Base-by-base conservation (phyloP, 2,329 filamentous ascomycete species). In the Cyanodermella asteris region DNA sequence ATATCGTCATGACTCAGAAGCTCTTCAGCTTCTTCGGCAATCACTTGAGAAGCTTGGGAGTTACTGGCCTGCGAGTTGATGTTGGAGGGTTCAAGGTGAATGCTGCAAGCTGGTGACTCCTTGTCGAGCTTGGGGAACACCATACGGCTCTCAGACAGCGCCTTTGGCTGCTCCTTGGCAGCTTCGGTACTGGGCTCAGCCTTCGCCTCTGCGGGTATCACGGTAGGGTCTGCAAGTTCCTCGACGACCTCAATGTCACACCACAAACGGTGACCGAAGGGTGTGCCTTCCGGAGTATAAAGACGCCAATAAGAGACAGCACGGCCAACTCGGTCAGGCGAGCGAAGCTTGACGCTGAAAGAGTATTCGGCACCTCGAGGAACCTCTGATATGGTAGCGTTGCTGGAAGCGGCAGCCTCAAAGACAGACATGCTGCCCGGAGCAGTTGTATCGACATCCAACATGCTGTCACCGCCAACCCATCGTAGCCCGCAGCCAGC, bases 61-160 rank as follows among this genome's bases (percentile, higher is more conserved):
- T 9, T 12, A 16, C n/a, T 21, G 12, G 16, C 15, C 11, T 16
- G 13, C 12, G 7, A 6, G 14, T 7, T 6, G 7, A 10, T n/a
- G 10, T 40, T 32, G 14, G 34, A 31, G 31, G 43, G 40, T 25
- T 35, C 45, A 36, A 25, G 59, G 38, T 90, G 70, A n/a, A 75
- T 64, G 52, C 80, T 91, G 12, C 72, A 61, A 22, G 67, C 59
- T 3, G 82, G 80, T 7, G 81, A 91, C 51, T 94, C 87, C 54
- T 90, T 91, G 38, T 91, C 81, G 19, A 94, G 64, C 49, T 76
- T 91, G 31, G 87, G 87, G 64, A 94, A 94, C 44, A 94, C 82
- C 81, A 94, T 93, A 39, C 71, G 68, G 50, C 72, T 77, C 27
- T 51, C 41, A 37, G 26, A 42, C 40, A 20, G 7, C 17, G 18